phyloP scores from a whole-genome alignment of 139 green algal species.

The Desmodesmus armatus region DNA sequence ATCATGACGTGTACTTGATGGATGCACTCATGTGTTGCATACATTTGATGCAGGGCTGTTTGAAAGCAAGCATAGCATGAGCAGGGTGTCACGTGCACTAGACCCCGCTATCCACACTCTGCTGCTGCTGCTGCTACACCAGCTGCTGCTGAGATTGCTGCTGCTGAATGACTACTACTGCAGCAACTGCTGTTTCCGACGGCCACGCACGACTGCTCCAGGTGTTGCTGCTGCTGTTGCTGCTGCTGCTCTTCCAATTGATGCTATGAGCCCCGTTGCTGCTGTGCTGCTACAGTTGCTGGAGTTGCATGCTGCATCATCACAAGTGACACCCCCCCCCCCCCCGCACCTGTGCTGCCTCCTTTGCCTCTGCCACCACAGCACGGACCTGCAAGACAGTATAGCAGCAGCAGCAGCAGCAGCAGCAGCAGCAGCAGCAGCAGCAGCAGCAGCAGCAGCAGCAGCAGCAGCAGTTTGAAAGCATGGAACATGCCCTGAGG shows the following conservation, averaged over 20 bases:
- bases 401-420: background rate
- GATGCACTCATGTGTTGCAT: too few species aligned
- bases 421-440: background rate
- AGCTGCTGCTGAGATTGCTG: background rate
- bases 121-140: background rate
- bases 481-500: too few species aligned
- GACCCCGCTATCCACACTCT: background rate
- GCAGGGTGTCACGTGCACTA: too few species aligned
- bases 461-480: background rate
- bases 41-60: too few species aligned
- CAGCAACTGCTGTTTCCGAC: too few species aligned
- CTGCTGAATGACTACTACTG: background rate
- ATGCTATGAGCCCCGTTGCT: background rate
- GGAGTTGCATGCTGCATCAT: background rate
- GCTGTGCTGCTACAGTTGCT: background rate
- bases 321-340: too few species aligned
- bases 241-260: background rate
- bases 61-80: too few species aligned
- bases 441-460: background rate
- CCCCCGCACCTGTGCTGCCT: slow-evolving; percentile 45
- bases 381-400: slow-evolving; percentile 42
- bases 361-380: slow-evolving; percentile 47
- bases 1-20: too few species aligned
- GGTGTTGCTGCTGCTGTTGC: background rate
- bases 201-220: too few species aligned